A percentile compares a stretch with the other conserved stretches of the same genome.
Conservation (phyloP, 495 filamentous ascomycete species). For the Cercophora scortea region DNA sequence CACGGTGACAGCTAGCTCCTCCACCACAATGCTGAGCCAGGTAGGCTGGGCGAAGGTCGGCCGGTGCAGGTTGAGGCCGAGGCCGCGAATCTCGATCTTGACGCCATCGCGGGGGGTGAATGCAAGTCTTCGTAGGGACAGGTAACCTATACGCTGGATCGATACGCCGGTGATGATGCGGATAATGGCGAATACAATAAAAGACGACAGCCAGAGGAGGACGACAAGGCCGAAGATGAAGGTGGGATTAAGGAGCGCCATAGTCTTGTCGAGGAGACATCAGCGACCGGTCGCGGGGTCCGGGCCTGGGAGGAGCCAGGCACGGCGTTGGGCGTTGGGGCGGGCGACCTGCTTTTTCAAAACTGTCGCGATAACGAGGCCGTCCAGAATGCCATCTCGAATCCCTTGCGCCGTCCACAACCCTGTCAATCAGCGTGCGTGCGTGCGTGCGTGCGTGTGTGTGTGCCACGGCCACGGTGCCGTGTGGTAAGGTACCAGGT, state of each 20-base stretch:
- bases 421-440: background rate
- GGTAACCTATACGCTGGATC: constrained; percentile 89
- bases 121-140: constrained; percentile 80
- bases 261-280: constrained; percentile 14
- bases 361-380: background rate
- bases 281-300: constrained; percentile 8
- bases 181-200: constrained; percentile 87
- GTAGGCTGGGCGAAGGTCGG: constrained; percentile 95
- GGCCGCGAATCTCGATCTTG: constrained; percentile 78
- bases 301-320: background rate
- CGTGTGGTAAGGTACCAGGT: too few relatives aligned
- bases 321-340: background rate
- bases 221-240: constrained; percentile 79
- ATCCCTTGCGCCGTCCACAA: background rate
- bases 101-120: constrained; percentile 83
- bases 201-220: constrained; percentile 81
- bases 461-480: too few relatives aligned
- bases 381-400: constrained; percentile 1
- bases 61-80: constrained; percentile 80
- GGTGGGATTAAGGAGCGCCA: constrained; percentile 55
- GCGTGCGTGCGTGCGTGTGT: too few relatives aligned
- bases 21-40: constrained; percentile 86
- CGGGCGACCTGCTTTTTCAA: background rate
- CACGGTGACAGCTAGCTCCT: constrained; percentile 74
- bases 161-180: constrained; percentile 90